Evolutionary conservation across 164 flowering plant genomes (phyloP).

Genomic region (Brasenia schreberi): DNA sequence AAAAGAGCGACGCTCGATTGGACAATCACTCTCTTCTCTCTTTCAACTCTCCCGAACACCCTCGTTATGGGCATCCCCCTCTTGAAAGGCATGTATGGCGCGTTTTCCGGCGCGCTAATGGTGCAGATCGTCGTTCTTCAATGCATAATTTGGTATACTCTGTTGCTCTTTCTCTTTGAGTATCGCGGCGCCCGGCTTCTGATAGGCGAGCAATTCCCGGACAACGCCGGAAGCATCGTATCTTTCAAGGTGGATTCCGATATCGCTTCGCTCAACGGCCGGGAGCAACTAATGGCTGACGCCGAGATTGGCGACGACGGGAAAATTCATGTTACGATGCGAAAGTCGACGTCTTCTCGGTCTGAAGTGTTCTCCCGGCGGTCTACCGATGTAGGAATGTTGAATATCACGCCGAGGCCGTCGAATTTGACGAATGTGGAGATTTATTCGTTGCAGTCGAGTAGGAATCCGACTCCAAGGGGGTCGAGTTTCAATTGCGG

Average conservation of each 20-base stretch:
- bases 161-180: constrained; percentile 16
- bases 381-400: constrained; percentile 13
- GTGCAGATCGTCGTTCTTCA: constrained; percentile 17
- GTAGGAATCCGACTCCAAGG: constrained; percentile 13
- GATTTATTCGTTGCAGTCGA: constrained; percentile 13
- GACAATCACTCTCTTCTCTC: constrained; percentile 15
- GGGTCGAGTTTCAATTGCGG: constrained; percentile 14
- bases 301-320: constrained; percentile 11
- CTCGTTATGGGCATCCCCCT: constrained; percentile 19
- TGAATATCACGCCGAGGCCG: constrained; percentile 7
- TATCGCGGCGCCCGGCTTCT: constrained; percentile 14
- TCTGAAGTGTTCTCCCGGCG: constrained; percentile 4
- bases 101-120: constrained; percentile 8
- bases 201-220: constrained; percentile 12
- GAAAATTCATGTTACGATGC: constrained; percentile 8
- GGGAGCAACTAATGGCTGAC: constrained; percentile 11
- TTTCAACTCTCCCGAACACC: constrained; percentile 18
- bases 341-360: constrained; percentile 8
- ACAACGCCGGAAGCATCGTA: constrained; percentile 6
- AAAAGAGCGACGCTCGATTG: constrained; percentile 7
- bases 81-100: constrained; percentile 14
- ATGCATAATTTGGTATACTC: constrained; percentile 13
- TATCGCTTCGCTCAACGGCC: constrained; percentile 11
- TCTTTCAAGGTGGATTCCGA: constrained; percentile 17
- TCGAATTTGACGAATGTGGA: constrained; percentile 16